Evolutionary conservation across 73 alveolate genomes (phyloP).

Genomic region (Durusdinium trenchii): DNA sequence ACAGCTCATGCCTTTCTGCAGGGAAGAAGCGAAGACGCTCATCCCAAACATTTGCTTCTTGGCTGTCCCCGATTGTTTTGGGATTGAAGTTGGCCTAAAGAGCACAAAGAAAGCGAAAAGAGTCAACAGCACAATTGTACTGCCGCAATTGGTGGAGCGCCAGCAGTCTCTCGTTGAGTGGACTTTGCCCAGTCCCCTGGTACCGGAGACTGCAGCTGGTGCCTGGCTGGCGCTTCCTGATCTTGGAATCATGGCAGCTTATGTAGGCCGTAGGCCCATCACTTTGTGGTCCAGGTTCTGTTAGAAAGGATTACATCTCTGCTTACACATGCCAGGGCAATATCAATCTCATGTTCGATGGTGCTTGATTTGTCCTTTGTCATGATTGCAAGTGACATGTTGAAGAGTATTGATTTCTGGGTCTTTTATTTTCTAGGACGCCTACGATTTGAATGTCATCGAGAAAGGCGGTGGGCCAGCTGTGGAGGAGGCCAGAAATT

Average conservation of each 20-base stretch:
- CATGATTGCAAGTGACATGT: background rate
- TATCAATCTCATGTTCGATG: background rate
- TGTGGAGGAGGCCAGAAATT: constrained; percentile 51
- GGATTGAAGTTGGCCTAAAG: background rate
- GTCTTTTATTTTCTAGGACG: background rate
- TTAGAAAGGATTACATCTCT: background rate
- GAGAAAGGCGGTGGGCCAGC: constrained; percentile 67
- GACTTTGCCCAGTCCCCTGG: constrained; percentile 42
- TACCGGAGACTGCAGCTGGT: constrained; percentile 47
- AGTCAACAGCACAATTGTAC: background rate
- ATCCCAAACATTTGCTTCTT: constrained; percentile 63
- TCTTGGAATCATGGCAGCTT: constrained; percentile 1
- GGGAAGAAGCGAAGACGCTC: constrained; percentile 55
- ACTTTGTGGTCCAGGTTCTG: background rate
- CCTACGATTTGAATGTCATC: constrained; percentile 61
- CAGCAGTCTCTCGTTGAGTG: background rate
- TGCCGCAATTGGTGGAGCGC: background rate
- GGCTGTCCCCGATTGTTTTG: background rate
- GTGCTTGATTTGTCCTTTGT: background rate
- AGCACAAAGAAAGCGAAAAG: background rate
- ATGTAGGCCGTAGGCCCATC: background rate
- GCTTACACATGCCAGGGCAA: background rate
- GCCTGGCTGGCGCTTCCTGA: constrained; percentile 89
- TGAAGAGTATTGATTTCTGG: background rate
- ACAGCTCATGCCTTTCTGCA: background rate